Evolutionary conservation across 2,329 filamentous ascomycete species (phyloP).

Genomic region (Beauveria varroae): DNA sequence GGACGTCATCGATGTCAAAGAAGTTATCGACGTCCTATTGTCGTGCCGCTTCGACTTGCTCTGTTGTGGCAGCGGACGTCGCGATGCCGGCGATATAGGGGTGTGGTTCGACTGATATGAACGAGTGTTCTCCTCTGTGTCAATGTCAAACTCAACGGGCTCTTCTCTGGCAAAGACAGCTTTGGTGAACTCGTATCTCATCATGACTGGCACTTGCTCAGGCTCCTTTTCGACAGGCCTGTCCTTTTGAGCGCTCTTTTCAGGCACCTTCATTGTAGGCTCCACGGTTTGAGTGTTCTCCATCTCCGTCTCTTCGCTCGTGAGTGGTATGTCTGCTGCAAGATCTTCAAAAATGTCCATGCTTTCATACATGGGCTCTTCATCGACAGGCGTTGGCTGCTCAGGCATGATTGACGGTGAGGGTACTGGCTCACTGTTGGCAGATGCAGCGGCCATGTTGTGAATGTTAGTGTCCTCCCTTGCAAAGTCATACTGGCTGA

Average conservation of each 20-base stretch:
- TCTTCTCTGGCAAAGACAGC: background rate
- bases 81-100: background rate
- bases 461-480: background rate
- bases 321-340: background rate
- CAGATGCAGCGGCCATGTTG: background rate
- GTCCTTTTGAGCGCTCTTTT: background rate
- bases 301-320: background rate
- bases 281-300: background rate
- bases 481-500: background rate
- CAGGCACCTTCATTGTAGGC: background rate
- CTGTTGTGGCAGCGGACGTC: slow-evolving; percentile 1
- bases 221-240: background rate
- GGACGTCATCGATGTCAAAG: background rate
- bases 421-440: background rate
- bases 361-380: background rate
- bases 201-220: background rate
- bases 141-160: background rate
- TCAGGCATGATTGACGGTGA: background rate
- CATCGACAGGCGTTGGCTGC: background rate
- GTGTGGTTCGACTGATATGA: background rate
- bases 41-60: background rate
- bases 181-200: background rate
- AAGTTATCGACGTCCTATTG: background rate
- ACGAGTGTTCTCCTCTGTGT: background rate
- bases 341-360: background rate